phyloP scores from a whole-genome alignment of 768 basidiomycete species.

The Leucogyrophana mollusca region DNA sequence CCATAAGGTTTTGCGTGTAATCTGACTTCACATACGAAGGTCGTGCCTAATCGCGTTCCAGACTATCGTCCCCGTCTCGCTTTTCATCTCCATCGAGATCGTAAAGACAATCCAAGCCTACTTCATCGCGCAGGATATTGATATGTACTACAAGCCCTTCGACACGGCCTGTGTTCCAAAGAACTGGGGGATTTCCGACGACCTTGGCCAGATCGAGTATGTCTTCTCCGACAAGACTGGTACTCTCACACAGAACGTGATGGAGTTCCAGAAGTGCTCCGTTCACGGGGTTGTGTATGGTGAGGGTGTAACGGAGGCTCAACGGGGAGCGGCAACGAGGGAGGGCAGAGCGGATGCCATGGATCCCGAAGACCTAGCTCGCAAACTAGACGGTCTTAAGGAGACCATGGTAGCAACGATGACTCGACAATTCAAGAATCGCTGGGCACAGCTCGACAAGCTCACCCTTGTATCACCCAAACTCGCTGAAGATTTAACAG shows the following conservation, averaged over 20 bases:
- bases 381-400: constrained; percentile 64
- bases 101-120: constrained; percentile 98
- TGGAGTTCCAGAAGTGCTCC: constrained; percentile 98
- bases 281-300: constrained; percentile 83
- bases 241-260: constrained; percentile 96
- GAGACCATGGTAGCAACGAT: constrained; percentile 74
- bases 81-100: constrained; percentile 97
- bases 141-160: constrained; percentile 92
- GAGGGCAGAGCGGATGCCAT: constrained; percentile 67
- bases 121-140: constrained; percentile 93
- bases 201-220: constrained; percentile 98
- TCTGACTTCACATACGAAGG: constrained; percentile 43
- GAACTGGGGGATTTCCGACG: constrained; percentile 98
- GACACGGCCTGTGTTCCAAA: constrained; percentile 92
- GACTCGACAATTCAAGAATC: constrained; percentile 83
- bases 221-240: constrained; percentile 93
- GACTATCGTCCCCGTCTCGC: constrained; percentile 93
- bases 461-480: constrained; percentile 87
- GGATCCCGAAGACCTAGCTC: constrained; percentile 70
- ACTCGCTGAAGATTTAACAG: constrained; percentile 74
- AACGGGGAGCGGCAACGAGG: constrained; percentile 85
- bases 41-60: constrained; percentile 95
- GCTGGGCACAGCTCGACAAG: constrained; percentile 76
- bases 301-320: constrained; percentile 94
- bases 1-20: too few species aligned